A percentile compares a stretch with the other conserved stretches of the same genome.
Evolutionary conservation across 2,329 filamentous ascomycete species (phyloP).

Genomic region (Phaeosphaeriaceae sp.): DNA sequence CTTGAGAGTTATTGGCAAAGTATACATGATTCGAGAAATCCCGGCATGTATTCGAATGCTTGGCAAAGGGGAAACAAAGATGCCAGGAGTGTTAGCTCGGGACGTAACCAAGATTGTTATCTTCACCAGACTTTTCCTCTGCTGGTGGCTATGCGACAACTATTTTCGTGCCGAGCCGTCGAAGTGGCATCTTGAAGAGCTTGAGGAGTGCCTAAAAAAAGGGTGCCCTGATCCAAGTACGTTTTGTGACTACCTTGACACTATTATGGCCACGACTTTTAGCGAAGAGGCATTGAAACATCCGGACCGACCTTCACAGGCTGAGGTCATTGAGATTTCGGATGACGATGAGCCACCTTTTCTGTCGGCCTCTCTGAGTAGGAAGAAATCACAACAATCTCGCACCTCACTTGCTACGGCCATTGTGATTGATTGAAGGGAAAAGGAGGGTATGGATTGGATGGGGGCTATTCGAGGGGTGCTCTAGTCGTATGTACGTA

Average conservation of each 20-base stretch:
- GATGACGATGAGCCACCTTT: constrained; percentile 27
- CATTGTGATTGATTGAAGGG: constrained; percentile 4
- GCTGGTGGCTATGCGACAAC: constrained; percentile 43
- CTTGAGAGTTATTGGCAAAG: constrained; percentile 23
- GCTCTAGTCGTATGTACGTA: too few species aligned
- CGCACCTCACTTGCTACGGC: too few species aligned
- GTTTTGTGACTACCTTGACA: constrained; percentile 36
- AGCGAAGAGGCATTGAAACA: constrained; percentile 25
- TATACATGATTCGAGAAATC: constrained; percentile 32
- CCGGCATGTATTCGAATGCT: constrained; percentile 33
- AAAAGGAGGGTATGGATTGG: too few species aligned
- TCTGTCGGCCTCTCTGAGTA: too few species aligned
- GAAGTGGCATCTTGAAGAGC: constrained; percentile 18
- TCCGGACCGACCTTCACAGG: constrained; percentile 30
- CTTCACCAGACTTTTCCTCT: constrained; percentile 41
- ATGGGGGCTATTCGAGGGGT: too few species aligned
- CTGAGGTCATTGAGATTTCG: constrained; percentile 38
- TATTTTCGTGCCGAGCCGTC: constrained; percentile 19
- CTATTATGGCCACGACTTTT: constrained; percentile 33
- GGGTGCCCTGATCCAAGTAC: constrained; percentile 17
- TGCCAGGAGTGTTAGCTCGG: constrained; percentile 31
- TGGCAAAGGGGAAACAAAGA: constrained; percentile 16
- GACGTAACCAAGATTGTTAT: constrained; percentile 34
- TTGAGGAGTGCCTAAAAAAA: constrained; percentile 18
- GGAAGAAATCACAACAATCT: too few species aligned